Conservation (phyloP, 2,329 filamentous ascomycete species). For the Allantophomopsis lycopodina region DNA sequence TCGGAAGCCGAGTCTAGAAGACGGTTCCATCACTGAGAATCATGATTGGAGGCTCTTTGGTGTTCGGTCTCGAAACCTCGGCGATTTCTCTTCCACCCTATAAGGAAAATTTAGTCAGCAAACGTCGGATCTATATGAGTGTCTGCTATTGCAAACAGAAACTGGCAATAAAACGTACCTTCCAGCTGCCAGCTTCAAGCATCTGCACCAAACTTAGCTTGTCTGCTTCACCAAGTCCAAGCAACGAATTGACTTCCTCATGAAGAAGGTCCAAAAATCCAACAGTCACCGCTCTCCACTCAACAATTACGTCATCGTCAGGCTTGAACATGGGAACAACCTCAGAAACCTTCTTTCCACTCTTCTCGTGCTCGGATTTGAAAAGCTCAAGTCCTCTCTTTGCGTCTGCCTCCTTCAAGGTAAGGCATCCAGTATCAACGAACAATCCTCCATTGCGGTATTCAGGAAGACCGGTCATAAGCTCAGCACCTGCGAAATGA, state of each 20-base stretch:
- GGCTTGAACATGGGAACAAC: slow-evolving; percentile 61
- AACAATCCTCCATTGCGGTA: slow-evolving; percentile 87
- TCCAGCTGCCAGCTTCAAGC: slow-evolving; percentile 94
- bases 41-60: slow-evolving; percentile 90
- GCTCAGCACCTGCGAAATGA: slow-evolving; percentile 66
- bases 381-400: slow-evolving; percentile 60
- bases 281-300: slow-evolving; percentile 66
- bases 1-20: slow-evolving; percentile 37
- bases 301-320: slow-evolving; percentile 66
- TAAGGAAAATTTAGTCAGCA: slow-evolving; percentile 11
- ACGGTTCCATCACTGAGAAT: slow-evolving; percentile 95
- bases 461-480: slow-evolving; percentile 79
- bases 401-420: slow-evolving; percentile 55
- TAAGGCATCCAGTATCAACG: slow-evolving; percentile 71
- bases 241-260: slow-evolving; percentile 49
- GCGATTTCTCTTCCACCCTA: slow-evolving; percentile 89
- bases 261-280: slow-evolving; percentile 61
- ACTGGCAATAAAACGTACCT: slow-evolving; percentile 42
- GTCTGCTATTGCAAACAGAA: slow-evolving; percentile 3
- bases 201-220: slow-evolving; percentile 71
- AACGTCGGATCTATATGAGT: slow-evolving; percentile 4
- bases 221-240: slow-evolving; percentile 58
- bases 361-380: slow-evolving; percentile 55
- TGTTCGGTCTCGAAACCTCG: slow-evolving; percentile 89
- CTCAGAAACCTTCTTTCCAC: slow-evolving; percentile 57